Base-by-base conservation (phyloP, 1,284 basidiomycete genomes). In the Pterulicium gracile region DNA sequence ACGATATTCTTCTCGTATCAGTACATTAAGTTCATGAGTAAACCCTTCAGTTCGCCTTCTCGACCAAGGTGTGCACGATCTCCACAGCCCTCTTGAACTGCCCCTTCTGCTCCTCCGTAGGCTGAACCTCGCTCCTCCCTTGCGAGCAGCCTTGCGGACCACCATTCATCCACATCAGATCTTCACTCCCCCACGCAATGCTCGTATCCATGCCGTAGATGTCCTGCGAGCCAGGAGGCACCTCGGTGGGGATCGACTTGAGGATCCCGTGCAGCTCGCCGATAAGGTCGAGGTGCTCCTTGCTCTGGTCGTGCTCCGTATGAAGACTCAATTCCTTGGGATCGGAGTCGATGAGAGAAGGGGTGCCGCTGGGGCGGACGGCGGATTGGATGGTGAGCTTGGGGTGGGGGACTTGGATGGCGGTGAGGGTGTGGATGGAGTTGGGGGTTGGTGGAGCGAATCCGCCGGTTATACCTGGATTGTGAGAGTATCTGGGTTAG, bases 381-480 rank as follows among this genome's bases (percentile, higher is more conserved):
- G 73, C 64, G 17, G 71, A 65, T 13, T 66, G 56, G 53, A 86
- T 62, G 32, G 62, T 58, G 45, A 87, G 66, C 21, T 62, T 61
- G 1, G 60, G 48, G 4, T 66, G 52, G 42, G 66, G 62, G 7
- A n/a, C 10, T 10, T 32, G 27, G n/a, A n/a, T n/a, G n/a, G 27
- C n/a, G 14, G 73, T 70, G 53, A 87, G 56, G 22, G 67, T 70
- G 55, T 75, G 66, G 54, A 81, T 64, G 14, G 73, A 74, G 39
- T 62, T 63, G 3, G 81, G 79, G 4, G 67, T 77, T 2, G 84
- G 77, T 0, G 83, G 81, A 14, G 75, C 78, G 55, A 88, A 84
- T 36, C 85, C 85, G 36, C 84, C 84, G 10, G 66, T 61, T 57
- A 87, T 87, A 50, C 84, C 84, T 86, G 55, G 27, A n/a, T n/a